Evolutionary conservation across 805 yeast species (phyloP), one percentile per base, ranked within the genome.

Genomic region (Candida argentea): DNA sequence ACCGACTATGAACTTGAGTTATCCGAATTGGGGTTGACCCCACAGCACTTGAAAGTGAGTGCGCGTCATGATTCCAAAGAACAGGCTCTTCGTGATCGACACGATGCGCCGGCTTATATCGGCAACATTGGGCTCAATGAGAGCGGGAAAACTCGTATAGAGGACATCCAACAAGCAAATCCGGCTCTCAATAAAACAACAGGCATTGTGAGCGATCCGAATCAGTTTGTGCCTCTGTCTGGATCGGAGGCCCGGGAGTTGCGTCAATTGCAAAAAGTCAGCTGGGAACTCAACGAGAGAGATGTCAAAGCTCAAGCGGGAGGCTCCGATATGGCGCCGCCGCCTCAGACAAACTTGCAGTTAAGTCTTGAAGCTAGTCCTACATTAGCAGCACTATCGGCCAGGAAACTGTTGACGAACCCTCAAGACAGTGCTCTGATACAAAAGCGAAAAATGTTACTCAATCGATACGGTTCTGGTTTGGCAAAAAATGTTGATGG

Each of bases 21-120:
- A 11, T 37, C 44, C 20, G 68, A 62, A 32, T 39, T 62, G 19
- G 56, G 52, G 6, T 39, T 62, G n/a, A 26, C 31, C 2, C 31
- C 42, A 14, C 35, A 39, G 6, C 58, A 55, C 25, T 30, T 61
- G 4, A 36, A 34, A 15, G 37, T 33, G 11, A 43, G 43, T 24
- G 32, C 36, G 14, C 36, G 47, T 26, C 59, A 58, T 39, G 55
- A 54, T 39, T 49, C 55, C 27, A 35, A 52, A 45, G 57, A 66
- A 48, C 45, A 58, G 55, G 29, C 69, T 6, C 65, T 80, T 0
- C 54, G 94, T 27, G 72, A 80, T 18, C 48, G 87, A 30, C 80
- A 76, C 35, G 95, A 85, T 44, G 73, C 73, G 22, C 93, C 95
- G 1, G 37, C n/a, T 51, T 72, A 36, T 73, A 84, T 59, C 43